Evolutionary conservation across 129 eudicot species (phyloP).

Genomic region (Chrysanthemum lavandulifolium): DNA sequence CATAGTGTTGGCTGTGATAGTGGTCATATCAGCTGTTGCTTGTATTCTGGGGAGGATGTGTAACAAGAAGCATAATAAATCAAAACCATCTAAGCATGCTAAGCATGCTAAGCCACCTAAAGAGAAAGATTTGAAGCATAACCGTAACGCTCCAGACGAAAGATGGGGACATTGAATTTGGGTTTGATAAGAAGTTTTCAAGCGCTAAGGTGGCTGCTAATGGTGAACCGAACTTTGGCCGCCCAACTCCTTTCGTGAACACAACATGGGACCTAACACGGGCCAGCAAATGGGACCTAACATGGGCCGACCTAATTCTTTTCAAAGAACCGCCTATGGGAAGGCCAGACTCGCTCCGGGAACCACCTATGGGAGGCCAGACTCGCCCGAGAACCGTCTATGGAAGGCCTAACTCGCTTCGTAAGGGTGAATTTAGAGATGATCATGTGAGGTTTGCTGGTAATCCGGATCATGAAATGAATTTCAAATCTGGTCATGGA

Average conservation of each 20-base stretch:
- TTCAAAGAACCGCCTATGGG: constrained; percentile 10
- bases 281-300: constrained; percentile 2
- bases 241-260: constrained; percentile 21
- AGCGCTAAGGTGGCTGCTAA: constrained; percentile 41
- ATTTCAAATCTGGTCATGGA: constrained; percentile 26
- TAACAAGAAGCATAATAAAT: constrained; percentile 30
- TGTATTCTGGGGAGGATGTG: constrained; percentile 41
- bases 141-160: constrained; percentile 39
- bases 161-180: constrained; percentile 44
- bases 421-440: constrained; percentile 37
- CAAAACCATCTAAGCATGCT: constrained; percentile 31
- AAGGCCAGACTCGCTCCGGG: constrained; percentile 17
- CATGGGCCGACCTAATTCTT: constrained; percentile 26
- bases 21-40: constrained; percentile 35
- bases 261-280: constrained; percentile 12
- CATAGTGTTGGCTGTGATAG: constrained; percentile 40
- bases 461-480: constrained; percentile 33
- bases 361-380: constrained; percentile 22
- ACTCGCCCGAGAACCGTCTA: constrained; percentile 24
- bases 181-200: constrained; percentile 41
- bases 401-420: constrained; percentile 37
- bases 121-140: constrained; percentile 32
- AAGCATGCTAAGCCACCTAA: constrained; percentile 29
- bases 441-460: constrained; percentile 38
- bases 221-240: constrained; percentile 29